Conservation (phyloP, 768 basidiomycete species). For the Boletus speciosus region DNA sequence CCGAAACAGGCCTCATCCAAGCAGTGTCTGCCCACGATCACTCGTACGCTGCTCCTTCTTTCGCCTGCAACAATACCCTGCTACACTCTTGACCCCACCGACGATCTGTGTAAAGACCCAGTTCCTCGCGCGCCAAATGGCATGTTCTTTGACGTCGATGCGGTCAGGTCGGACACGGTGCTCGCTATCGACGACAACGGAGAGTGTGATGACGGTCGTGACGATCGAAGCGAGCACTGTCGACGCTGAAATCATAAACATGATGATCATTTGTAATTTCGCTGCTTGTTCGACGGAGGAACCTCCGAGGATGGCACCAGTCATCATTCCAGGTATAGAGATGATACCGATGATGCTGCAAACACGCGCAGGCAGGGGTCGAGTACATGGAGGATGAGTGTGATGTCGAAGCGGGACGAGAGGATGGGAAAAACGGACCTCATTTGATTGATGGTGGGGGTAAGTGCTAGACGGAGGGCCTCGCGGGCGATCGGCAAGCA, state of each 20-base stretch:
- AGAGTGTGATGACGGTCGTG: constrained; percentile 57
- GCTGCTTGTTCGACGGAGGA: constrained; percentile 83
- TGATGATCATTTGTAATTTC: constrained; percentile 86
- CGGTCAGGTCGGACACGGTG: constrained; percentile 63
- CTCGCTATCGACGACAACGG: constrained; percentile 63
- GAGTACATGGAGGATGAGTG: background rate
- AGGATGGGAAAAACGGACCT: constrained; percentile 41
- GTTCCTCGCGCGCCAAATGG: constrained; percentile 34
- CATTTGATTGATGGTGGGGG: constrained; percentile 85
- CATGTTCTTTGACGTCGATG: constrained; percentile 40
- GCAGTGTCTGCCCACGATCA: constrained; percentile 3
- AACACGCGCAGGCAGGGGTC: background rate
- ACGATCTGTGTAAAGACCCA: constrained; percentile 25
- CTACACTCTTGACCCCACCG: constrained; percentile 1
- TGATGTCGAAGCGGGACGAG: background rate
- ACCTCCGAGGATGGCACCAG: constrained; percentile 85
- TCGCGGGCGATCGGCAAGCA: constrained; percentile 76
- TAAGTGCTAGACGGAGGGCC: constrained; percentile 74
- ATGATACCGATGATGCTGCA: constrained; percentile 70
- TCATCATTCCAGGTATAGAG: constrained; percentile 89
- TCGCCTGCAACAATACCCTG: constrained; percentile 10
- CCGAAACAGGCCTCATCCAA: constrained; percentile 12
- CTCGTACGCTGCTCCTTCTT: background rate
- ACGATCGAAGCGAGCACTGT: constrained; percentile 69
- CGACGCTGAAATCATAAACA: constrained; percentile 87